A percentile compares a stretch with the other conserved stretches of the same genome.
These are phyloP conservation scores for Neoscytalidium dimidiatum DNA, from an alignment of 2,329 filamentous ascomycete species.

Conservation along the genomic window DNA sequence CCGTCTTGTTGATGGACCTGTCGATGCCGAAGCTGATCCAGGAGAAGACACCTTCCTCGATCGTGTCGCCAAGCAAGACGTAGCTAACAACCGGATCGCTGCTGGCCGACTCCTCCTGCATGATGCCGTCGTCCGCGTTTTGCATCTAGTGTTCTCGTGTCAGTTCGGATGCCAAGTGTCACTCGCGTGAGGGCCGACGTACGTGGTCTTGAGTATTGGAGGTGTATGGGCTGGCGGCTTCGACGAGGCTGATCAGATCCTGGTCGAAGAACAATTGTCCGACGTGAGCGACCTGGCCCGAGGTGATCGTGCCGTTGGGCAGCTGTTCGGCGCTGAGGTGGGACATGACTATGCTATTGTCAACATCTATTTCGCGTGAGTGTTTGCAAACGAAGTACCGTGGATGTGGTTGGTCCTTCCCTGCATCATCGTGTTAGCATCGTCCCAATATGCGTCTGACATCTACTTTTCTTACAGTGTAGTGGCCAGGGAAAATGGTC, in stretches of 20 bases:
- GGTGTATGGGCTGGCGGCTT: conserved; percentile 47
- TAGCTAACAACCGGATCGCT: conserved; percentile 59
- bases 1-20: conserved; percentile 15
- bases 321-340: conserved; percentile 7
- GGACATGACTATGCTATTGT: conserved; percentile 24
- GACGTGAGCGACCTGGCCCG: conserved; percentile 52
- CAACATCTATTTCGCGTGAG: background rate
- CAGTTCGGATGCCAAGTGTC: background rate
- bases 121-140: conserved; percentile 55
- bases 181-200: conserved; percentile 32
- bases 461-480: background rate
- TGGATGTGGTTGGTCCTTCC: conserved; percentile 43
- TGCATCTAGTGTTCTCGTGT: background rate
- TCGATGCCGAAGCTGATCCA: conserved; percentile 29
- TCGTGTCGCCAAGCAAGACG: conserved; percentile 55
- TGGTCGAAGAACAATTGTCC: conserved; percentile 68
- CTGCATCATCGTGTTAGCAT: background rate
- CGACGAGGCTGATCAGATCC: conserved; percentile 55
- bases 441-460: background rate
- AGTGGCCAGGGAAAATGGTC: conserved; percentile 46
- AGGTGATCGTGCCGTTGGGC: conserved; percentile 53
- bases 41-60: conserved; percentile 35
- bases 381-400: background rate
- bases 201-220: conserved; percentile 42
- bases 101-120: conserved; percentile 50